phyloP scores from a whole-genome alignment of 225 moss, liverwort and hornwort genomes.

The Asterella californica region DNA sequence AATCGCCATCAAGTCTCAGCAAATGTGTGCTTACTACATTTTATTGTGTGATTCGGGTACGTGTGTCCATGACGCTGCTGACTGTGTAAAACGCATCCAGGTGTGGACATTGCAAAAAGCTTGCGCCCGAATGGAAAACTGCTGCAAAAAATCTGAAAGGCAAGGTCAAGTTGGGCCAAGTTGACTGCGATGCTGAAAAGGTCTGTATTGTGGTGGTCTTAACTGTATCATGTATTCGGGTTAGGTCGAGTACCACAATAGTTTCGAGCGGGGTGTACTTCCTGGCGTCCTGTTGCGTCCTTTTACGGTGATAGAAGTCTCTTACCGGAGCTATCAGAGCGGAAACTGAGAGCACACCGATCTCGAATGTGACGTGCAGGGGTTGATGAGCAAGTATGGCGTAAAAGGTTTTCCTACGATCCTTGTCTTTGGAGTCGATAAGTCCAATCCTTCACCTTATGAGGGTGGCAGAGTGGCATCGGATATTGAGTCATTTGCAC shows the following conservation, averaged over 20 bases:
- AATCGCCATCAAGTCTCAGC: background rate
- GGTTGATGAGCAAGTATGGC: slow-evolving; percentile 64
- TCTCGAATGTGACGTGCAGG: slow-evolving; percentile 43
- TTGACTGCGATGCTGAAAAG: slow-evolving; percentile 84
- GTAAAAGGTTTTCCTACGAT: slow-evolving; percentile 89
- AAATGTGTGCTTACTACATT: background rate
- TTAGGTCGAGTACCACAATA: too few species aligned
- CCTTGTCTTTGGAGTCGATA: slow-evolving; percentile 82
- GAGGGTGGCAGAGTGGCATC: slow-evolving; percentile 78
- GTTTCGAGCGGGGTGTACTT: too few species aligned
- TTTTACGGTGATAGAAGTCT: too few species aligned
- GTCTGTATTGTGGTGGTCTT: slow-evolving; percentile 23
- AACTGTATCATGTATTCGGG: too few species aligned
- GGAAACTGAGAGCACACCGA: too few species aligned
- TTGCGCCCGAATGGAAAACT: slow-evolving; percentile 92
- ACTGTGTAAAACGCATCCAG: slow-evolving; percentile 34
- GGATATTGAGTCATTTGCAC: slow-evolving; percentile 81
- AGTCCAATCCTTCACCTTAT: slow-evolving; percentile 72
- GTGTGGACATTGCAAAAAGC: slow-evolving; percentile 94
- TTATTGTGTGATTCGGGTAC: background rate
- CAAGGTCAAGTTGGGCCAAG: slow-evolving; percentile 77
- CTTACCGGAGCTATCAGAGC: too few species aligned
- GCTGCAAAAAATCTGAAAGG: slow-evolving; percentile 85
- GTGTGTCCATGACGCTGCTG: background rate
- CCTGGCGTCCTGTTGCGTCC: too few species aligned